These are phyloP conservation scores for Saccharomyces kudriavzevii DNA, from an alignment of 805 yeast genomes.

Conservation along the genomic window DNA sequence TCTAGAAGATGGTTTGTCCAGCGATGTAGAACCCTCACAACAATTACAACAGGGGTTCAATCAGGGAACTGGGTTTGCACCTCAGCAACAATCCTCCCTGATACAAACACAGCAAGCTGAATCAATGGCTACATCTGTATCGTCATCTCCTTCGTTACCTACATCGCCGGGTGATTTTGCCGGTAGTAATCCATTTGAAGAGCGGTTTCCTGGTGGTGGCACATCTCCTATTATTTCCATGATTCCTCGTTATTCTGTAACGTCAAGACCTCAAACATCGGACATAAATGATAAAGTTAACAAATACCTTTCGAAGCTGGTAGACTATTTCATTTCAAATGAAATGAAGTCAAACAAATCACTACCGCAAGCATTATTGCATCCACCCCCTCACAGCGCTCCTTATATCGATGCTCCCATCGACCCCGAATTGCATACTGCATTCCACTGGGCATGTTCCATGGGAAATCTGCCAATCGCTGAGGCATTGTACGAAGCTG, in stretches of 20 bases:
- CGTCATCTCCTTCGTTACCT: constrained; percentile 29
- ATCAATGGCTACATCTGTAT: constrained; percentile 11
- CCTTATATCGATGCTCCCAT: constrained; percentile 59
- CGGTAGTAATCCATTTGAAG: constrained; percentile 26
- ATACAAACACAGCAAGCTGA: neutral
- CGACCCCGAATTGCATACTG: constrained; percentile 90
- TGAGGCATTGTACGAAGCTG: constrained; percentile 64
- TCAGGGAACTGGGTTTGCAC: neutral
- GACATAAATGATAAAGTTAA: constrained; percentile 29
- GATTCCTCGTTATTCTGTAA: constrained; percentile 25
- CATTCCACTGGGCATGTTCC: constrained; percentile 96
- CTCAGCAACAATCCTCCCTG: constrained; percentile 1
- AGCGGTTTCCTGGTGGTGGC: constrained; percentile 23
- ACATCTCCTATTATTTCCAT: constrained; percentile 28
- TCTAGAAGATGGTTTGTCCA: constrained; percentile 32
- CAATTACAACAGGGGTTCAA: constrained; percentile 1
- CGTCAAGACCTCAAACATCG: constrained; percentile 19
- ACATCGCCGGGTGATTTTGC: constrained; percentile 29
- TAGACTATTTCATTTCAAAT: constrained; percentile 29
- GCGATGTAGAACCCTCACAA: constrained; percentile 29
- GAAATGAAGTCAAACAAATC: constrained; percentile 22
- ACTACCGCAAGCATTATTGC: constrained; percentile 22
- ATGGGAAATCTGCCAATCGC: constrained; percentile 79
- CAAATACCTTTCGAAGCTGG: constrained; percentile 26
- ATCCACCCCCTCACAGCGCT: constrained; percentile 28